Evolutionary conservation across 176 grass and related monocot genomes (phyloP).

Genomic region (Triticum dicoccoides): DNA sequence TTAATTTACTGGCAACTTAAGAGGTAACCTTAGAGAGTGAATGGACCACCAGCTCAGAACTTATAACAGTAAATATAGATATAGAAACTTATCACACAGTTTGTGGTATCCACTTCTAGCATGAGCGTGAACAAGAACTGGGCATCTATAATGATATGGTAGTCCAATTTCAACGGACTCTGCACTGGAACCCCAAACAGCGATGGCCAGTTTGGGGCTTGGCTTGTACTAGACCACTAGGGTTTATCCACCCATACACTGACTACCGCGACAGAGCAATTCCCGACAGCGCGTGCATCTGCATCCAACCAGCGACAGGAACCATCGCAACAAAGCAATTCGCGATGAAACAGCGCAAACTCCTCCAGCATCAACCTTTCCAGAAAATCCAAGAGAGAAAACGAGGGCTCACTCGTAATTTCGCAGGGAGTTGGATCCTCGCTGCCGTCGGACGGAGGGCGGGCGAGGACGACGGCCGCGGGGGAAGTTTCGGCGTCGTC

Average conservation of each 20-base stretch:
- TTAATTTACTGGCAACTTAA: neutral
- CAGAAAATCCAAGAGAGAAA: neutral
- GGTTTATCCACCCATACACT: neutral
- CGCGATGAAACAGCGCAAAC: neutral
- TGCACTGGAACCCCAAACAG: slow-evolving; percentile 12
- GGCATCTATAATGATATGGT: neutral
- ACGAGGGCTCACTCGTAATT: slow-evolving; percentile 44
- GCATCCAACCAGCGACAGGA: neutral
- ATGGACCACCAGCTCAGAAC: neutral
- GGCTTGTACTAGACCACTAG: neutral
- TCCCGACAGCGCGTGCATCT: neutral
- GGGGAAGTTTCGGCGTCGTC: slow-evolving; percentile 29
- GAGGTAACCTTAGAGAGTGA: neutral
- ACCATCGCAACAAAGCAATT: neutral
- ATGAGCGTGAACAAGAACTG: neutral
- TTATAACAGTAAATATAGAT: neutral
- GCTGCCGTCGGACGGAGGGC: neutral
- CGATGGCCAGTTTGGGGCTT: neutral
- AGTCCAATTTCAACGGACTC: neutral
- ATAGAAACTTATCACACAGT: neutral
- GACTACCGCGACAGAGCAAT: neutral
- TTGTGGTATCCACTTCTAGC: neutral
- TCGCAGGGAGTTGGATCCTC: slow-evolving; percentile 49
- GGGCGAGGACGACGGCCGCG: slow-evolving; percentile 12
- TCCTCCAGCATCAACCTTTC: neutral